Base-by-base conservation (phyloP, 2,329 filamentous ascomycete genomes). In the Esteya vermicola region DNA sequence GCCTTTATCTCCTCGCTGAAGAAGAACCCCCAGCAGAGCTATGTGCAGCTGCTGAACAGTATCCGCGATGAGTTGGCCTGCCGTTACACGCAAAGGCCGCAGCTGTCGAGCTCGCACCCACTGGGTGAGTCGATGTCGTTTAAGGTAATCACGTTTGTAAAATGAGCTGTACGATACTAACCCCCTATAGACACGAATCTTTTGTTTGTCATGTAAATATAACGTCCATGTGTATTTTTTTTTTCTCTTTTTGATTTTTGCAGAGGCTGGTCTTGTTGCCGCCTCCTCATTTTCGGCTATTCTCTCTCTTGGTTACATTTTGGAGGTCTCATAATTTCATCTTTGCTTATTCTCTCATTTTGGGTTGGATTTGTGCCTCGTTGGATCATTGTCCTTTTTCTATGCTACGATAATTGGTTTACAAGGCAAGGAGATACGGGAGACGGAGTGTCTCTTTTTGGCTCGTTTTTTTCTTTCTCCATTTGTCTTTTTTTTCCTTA, bases 21-120 rank as follows among this genome's bases (percentile, higher is more conserved):
- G 66, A 94, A 94, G 72, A 93, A 96, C 58, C 88, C 89, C 0
- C 86, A 95, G 55, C 91, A 98, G 67, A 95, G 86, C 65, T 98
- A 98, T 55, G 88, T 98, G 38, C 82, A 95, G 64, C 67, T 98
- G 46, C 72, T 98, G 52, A 96, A 95, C 68, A 94, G 81, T 60
- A 94, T 98, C 53, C 82, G 91, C 47, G 88, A 95, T 51, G 86
- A 96, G 60, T 69, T 98, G 46, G 66, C 84, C 45, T 77, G 75
- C 38, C 89, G 89, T 56, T 98, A 98, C 58, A 72, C 72, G 10
- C 91, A 98, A 65, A 94, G 93, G 67, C 91, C 91, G 43, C 91
- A 98, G 67, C 67, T 98, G 51, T 96, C 88, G 55, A 93, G 86
- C 66, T 95, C 88, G 61, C 91, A 98, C 61, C 91, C 91, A 41